Conservation (phyloP, 2,329 filamentous ascomycete species). For the Colletotrichum graminicola region DNA sequence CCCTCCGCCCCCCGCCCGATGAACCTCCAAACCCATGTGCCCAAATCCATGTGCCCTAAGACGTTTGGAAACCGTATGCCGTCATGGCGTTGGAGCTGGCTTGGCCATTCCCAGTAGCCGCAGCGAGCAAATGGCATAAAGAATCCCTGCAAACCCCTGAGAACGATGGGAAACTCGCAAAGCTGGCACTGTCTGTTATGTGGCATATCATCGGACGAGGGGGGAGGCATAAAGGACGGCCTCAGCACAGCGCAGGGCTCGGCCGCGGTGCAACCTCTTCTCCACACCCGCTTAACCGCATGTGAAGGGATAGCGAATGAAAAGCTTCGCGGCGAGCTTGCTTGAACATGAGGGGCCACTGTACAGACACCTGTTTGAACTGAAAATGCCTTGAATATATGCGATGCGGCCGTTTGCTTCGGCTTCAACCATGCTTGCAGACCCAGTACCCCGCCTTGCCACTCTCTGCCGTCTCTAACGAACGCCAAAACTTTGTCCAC, state of each 20-base stretch:
- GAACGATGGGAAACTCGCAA: not conserved
- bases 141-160: conserved; percentile 15
- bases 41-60: not conserved
- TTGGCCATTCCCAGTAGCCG: not conserved
- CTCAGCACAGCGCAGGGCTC: conserved; percentile 14
- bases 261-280: conserved; percentile 5
- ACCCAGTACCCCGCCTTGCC: conserved; percentile 39
- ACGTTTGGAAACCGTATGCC: conserved; percentile 6
- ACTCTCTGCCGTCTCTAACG: conserved; percentile 5
- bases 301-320: not conserved
- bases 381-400: conserved; percentile 33
- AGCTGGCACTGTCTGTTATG: conserved; percentile 1
- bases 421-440: conserved; percentile 36
- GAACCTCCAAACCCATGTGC: not conserved
- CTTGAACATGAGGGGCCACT: conserved; percentile 1
- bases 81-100: conserved; percentile 16
- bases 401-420: not conserved
- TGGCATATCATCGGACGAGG: conserved; percentile 12
- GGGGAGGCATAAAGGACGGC: conserved; percentile 17
- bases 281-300: conserved; percentile 12
- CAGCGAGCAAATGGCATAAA: conserved; percentile 20
- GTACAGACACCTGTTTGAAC: conserved; percentile 18
- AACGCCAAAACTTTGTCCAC: conserved; percentile 42
- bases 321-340: conserved; percentile 4
- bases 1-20: too few relatives aligned